Evolutionary conservation across 2,329 filamentous ascomycete genomes (phyloP).

Genomic region (Pseudocercospora cruenta): DNA sequence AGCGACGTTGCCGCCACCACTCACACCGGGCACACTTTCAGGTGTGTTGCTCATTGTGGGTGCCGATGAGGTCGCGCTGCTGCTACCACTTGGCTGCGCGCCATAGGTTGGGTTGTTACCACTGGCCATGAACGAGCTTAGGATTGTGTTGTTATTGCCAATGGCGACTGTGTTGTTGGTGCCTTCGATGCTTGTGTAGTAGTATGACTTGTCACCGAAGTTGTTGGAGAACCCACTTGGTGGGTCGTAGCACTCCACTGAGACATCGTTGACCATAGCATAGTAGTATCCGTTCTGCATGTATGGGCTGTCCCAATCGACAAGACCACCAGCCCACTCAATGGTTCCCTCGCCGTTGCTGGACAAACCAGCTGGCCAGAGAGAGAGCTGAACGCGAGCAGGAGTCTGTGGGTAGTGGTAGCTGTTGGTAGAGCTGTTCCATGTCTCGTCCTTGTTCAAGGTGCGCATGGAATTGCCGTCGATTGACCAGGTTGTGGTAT

Average conservation of each 20-base stretch:
- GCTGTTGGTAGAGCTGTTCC: slow-evolving; percentile 78
- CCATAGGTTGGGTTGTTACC: slow-evolving; percentile 68
- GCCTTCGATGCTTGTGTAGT: slow-evolving; percentile 66
- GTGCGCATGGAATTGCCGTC: slow-evolving; percentile 79
- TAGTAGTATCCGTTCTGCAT: slow-evolving; percentile 92
- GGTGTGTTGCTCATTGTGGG: slow-evolving; percentile 37
- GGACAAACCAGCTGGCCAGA: slow-evolving; percentile 88
- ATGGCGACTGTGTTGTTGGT: slow-evolving; percentile 79
- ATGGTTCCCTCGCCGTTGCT: slow-evolving; percentile 83
- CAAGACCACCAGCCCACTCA: slow-evolving; percentile 85
- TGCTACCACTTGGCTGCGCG: slow-evolving; percentile 36
- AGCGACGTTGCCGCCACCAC: slow-evolving; percentile 42
- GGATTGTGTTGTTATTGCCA: slow-evolving; percentile 71
- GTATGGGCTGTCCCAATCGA: slow-evolving; percentile 82
- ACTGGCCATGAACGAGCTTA: slow-evolving; percentile 79
- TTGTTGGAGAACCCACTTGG: slow-evolving; percentile 68
- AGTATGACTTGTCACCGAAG: slow-evolving; percentile 67
- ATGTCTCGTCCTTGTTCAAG: slow-evolving; percentile 76
- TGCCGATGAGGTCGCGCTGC: slow-evolving; percentile 32
- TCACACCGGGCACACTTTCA: slow-evolving; percentile 61
- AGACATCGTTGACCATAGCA: slow-evolving; percentile 74
- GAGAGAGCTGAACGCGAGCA: slow-evolving; percentile 84
- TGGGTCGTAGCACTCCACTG: slow-evolving; percentile 84
- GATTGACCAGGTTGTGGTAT: slow-evolving; percentile 81
- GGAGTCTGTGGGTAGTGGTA: slow-evolving; percentile 93